These are phyloP conservation scores for Vitis rupestris DNA, from an alignment of 164 flowering plant genomes.

Conservation along the genomic window DNA sequence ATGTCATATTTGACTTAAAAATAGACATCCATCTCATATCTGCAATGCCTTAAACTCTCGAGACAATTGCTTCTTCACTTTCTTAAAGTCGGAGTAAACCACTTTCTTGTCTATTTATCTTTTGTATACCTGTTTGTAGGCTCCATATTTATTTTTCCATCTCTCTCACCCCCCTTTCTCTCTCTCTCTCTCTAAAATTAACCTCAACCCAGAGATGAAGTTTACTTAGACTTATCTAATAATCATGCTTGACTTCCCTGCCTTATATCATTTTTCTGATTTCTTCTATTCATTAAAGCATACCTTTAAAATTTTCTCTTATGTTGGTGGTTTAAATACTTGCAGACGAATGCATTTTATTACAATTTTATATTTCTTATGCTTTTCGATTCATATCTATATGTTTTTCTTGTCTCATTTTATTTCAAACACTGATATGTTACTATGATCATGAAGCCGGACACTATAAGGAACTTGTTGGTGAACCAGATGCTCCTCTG, in stretches of 20 bases:
- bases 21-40: too few relatives aligned
- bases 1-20: too few relatives aligned
- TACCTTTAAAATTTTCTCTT: neutral
- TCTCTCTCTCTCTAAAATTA: too few relatives aligned
- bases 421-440: constrained; percentile 8
- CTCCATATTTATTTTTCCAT: too few relatives aligned
- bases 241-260: neutral
- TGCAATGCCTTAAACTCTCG: too few relatives aligned
- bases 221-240: too few relatives aligned
- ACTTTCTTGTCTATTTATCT: too few relatives aligned
- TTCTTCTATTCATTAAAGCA: neutral
- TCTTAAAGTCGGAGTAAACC: too few relatives aligned
- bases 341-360: neutral
- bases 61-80: too few relatives aligned
- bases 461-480: constrained; percentile 70
- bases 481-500: constrained; percentile 94
- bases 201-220: too few relatives aligned
- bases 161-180: too few relatives aligned
- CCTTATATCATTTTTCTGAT: neutral
- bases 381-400: neutral
- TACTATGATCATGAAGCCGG: constrained; percentile 68
- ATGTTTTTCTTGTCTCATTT: neutral
- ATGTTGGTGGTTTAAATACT: neutral
- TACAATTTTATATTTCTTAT: neutral
- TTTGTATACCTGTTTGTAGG: too few relatives aligned